Conservation (phyloP, 345 rosid species). For the Camelina laxa region DNA sequence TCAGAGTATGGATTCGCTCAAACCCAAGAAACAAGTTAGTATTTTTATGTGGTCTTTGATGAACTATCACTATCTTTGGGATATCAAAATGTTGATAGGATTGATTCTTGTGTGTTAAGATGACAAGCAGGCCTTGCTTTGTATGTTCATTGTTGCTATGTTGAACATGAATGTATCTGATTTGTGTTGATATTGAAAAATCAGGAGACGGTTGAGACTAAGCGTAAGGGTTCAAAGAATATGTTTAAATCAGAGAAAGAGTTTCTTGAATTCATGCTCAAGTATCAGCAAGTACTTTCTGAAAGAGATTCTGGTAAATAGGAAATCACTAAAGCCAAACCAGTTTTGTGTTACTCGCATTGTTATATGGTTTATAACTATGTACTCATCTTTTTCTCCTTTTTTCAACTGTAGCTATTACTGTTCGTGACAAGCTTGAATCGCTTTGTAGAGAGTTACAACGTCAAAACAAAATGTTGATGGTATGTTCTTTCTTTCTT, state of each 20-base stretch:
- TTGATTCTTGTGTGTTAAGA: not conserved
- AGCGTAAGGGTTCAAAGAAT: conserved; percentile 71
- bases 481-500: conserved; percentile 54
- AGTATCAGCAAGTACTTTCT: conserved; percentile 87
- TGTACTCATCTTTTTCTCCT: conserved; percentile 17
- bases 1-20: conserved; percentile 52
- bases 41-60: conserved; percentile 5
- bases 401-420: conserved; percentile 55
- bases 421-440: conserved; percentile 90
- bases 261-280: conserved; percentile 78
- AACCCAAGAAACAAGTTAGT: conserved; percentile 70
- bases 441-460: conserved; percentile 92
- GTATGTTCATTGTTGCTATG: not conserved
- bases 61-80: not conserved
- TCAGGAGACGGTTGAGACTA: conserved; percentile 72
- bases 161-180: conserved; percentile 12
- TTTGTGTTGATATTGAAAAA: conserved; percentile 28
- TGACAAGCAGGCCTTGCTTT: not conserved
- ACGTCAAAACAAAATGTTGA: conserved; percentile 90
- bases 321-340: not conserved
- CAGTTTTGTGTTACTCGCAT: not conserved
- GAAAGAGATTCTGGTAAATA: conserved; percentile 82
- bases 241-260: conserved; percentile 77
- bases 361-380: conserved; percentile 1
- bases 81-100: not conserved